A percentile compares a stretch with the other conserved stretches of the same genome.
Evolutionary conservation across 208 protist genomes (phyloP).

Genomic region (Leishmania martiniquensis): DNA sequence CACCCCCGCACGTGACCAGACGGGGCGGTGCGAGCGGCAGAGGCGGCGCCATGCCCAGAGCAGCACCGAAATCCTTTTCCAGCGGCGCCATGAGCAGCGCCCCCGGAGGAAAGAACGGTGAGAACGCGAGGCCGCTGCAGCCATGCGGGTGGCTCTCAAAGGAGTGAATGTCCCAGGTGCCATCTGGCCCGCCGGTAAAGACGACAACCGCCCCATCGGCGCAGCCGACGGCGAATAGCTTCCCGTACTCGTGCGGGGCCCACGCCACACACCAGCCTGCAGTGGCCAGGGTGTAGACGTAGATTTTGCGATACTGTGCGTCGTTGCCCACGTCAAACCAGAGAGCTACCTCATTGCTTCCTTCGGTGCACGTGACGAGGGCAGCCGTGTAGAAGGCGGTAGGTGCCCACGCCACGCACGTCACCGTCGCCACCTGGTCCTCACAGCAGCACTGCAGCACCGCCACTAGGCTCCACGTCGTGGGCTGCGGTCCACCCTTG

Average conservation of each 20-base stretch:
- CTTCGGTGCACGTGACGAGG: constrained; percentile 67
- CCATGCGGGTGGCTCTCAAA: constrained; percentile 56
- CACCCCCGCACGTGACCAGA: constrained; percentile 78
- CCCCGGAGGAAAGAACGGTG: constrained; percentile 70
- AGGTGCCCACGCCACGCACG: constrained; percentile 83
- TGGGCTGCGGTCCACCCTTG: constrained; percentile 31
- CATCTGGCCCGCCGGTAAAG: constrained; percentile 55
- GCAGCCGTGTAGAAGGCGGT: constrained; percentile 54
- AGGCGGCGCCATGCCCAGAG: constrained; percentile 23
- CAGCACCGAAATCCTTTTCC: constrained; percentile 37
- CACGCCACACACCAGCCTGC: constrained; percentile 71
- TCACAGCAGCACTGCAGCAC: constrained; percentile 29
- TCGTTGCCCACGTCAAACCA: constrained; percentile 59
- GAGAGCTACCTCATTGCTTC: constrained; percentile 47
- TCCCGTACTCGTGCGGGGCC: constrained; percentile 81
- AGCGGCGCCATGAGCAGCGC: constrained; percentile 70
- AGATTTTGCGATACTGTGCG: constrained; percentile 63
- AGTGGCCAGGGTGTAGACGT: constrained; percentile 43
- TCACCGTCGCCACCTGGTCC: constrained; percentile 47
- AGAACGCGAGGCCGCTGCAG: constrained; percentile 67
- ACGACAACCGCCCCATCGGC: constrained; percentile 65
- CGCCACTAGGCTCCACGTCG: constrained; percentile 24
- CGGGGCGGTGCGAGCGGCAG: constrained; percentile 63
- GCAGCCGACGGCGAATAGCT: constrained; percentile 80
- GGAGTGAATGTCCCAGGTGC: constrained; percentile 65